Evolutionary conservation across 257 asterid genomes (phyloP).

Genomic region (Gynochthodes officinalis): DNA sequence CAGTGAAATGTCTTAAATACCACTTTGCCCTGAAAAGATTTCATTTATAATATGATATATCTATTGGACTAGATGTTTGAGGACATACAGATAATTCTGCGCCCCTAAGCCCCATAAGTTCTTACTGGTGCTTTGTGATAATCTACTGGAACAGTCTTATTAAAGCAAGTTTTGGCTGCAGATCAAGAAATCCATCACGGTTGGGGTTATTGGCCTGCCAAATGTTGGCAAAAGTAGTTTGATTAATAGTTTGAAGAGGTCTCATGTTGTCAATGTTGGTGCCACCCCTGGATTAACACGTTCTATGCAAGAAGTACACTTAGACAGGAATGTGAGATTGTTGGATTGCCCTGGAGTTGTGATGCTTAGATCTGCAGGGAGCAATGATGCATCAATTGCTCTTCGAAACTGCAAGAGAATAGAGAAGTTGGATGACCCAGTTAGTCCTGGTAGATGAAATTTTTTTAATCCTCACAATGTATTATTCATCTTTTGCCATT

Average conservation of each 20-base stretch:
- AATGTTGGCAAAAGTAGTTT: conserved; percentile 98
- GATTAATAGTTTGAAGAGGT: conserved; percentile 85
- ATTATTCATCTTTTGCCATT: neutral
- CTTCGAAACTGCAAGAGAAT: conserved; percentile 95
- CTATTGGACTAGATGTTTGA: neutral
- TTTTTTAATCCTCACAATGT: neutral
- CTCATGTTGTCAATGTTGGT: conserved; percentile 88
- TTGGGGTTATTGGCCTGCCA: conserved; percentile 92
- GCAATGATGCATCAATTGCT: conserved; percentile 62
- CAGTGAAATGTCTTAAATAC: neutral
- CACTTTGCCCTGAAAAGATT: neutral
- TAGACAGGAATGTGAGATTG: conserved; percentile 80
- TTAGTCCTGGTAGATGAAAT: conserved; percentile 64
- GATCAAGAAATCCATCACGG: conserved; percentile 90
- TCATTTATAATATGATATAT: neutral
- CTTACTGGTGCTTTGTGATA: neutral
- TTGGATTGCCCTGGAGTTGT: conserved; percentile 97
- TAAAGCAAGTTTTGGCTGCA: conserved; percentile 35
- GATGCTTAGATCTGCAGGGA: conserved; percentile 73
- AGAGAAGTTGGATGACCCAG: conserved; percentile 84
- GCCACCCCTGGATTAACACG: conserved; percentile 94
- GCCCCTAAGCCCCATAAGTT: neutral
- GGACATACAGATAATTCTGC: neutral
- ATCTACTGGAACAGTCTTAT: neutral
- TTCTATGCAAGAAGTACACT: conserved; percentile 89